Percentiles rank a stretch among this genome's conserved stretches.
phyloP scores from a whole-genome alignment of 2,329 filamentous ascomycete genomes.

The Paecilomyces sp. region DNA sequence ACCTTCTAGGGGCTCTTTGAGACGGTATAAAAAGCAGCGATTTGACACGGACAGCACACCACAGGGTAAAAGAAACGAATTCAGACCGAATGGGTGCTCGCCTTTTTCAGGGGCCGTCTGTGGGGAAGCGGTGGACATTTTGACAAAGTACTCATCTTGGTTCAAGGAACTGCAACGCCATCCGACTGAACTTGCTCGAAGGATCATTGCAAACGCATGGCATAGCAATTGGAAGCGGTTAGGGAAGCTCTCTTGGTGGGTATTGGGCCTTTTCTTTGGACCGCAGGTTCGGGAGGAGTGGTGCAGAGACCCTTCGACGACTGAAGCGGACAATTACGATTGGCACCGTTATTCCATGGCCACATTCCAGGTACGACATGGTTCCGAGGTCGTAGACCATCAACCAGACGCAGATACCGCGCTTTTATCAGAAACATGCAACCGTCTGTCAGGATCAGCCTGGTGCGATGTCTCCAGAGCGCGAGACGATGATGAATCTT shows the following conservation, averaged over 20 bases:
- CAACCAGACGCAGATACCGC: background rate
- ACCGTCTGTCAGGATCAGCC: background rate
- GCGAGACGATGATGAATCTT: background rate
- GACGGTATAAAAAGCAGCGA: background rate
- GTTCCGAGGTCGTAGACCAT: background rate
- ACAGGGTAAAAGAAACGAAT: background rate
- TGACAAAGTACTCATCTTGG: conserved; percentile 13
- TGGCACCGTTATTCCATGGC: background rate
- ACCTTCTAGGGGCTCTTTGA: background rate
- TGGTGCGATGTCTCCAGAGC: background rate
- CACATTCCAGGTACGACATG: background rate
- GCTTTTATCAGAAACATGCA: background rate
- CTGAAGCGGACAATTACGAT: background rate
- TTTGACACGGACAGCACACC: background rate
- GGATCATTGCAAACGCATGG: conserved; percentile 29
- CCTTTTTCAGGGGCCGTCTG: background rate
- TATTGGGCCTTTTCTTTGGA: conserved; percentile 25
- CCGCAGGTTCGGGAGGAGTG: conserved; percentile 5
- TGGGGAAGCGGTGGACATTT: conserved; percentile 5
- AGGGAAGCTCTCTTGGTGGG: conserved; percentile 28
- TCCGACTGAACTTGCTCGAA: conserved; percentile 17
- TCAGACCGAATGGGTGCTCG: background rate
- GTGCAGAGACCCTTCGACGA: conserved; percentile 10
- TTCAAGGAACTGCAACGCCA: conserved; percentile 11
- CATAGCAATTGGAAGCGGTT: conserved; percentile 20